Conservation (phyloP, 1,139 yeast species). For the Pneumocystis carinii region DNA sequence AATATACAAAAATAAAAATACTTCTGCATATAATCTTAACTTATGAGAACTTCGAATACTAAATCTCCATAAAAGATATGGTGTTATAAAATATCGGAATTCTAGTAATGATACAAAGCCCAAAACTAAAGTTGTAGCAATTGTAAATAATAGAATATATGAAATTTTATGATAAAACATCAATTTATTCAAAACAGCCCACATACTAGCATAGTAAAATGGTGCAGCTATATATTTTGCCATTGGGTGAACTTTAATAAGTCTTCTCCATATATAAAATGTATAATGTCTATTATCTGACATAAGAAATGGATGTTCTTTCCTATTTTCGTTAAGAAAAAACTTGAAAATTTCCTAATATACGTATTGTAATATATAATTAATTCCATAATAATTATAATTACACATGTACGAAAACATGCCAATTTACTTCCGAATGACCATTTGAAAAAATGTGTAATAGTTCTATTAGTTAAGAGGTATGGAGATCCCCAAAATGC, state of each 20-base stretch:
- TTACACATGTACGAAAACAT: not conserved
- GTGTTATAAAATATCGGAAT: conserved; percentile 79
- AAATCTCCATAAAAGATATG: conserved; percentile 60
- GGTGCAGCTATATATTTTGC: conserved; percentile 39
- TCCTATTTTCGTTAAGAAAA: conserved; percentile 37
- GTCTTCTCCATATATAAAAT: conserved; percentile 54
- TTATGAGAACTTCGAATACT: conserved; percentile 23
- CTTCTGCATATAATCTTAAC: conserved; percentile 38
- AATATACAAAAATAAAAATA: conserved; percentile 43
- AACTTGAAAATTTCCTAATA: conserved; percentile 21
- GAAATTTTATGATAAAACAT: conserved; percentile 18
- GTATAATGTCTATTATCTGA: conserved; percentile 93
- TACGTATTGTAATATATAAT: conserved; percentile 13
- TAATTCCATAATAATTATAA: not conserved
- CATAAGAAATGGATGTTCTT: conserved; percentile 74
- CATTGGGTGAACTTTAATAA: conserved; percentile 35
- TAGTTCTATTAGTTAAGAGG: conserved; percentile 36
- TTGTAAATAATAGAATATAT: conserved; percentile 32
- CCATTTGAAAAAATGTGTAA: conserved; percentile 27
- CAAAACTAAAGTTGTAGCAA: conserved; percentile 45
- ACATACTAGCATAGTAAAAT: conserved; percentile 54
- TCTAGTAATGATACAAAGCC: conserved; percentile 86
- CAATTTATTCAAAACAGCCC: conserved; percentile 20
- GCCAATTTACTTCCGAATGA: conserved; percentile 10
- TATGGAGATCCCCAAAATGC: conserved; percentile 52